phyloP scores from a whole-genome alignment of 148 eudicot genomes.

The Fagopyrum homotropicum region DNA sequence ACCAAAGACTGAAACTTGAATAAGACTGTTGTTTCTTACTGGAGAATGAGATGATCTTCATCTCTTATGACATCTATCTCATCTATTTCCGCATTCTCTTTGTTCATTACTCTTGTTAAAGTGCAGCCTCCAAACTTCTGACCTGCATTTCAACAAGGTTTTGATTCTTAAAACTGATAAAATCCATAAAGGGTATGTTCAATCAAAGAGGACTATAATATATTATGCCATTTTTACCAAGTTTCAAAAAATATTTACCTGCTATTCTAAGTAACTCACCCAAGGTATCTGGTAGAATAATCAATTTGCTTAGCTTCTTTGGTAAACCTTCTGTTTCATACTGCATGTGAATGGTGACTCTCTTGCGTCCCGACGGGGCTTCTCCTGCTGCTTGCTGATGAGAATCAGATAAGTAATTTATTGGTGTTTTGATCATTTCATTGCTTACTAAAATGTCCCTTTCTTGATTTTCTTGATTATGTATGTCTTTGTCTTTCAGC shows the following conservation, averaged over 20 bases:
- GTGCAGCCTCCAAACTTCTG: constrained; percentile 47
- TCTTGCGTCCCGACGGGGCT: constrained; percentile 18
- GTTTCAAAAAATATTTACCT: constrained; percentile 35
- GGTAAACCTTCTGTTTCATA: constrained; percentile 15
- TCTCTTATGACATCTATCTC: constrained; percentile 64
- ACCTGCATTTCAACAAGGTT: constrained; percentile 46
- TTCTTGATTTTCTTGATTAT: constrained; percentile 25
- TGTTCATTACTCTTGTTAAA: constrained; percentile 38
- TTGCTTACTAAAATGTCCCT: constrained; percentile 17
- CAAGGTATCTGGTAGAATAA: constrained; percentile 60
- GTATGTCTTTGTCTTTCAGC: constrained; percentile 29
- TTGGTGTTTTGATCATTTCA: not conserved
- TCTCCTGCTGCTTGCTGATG: constrained; percentile 13
- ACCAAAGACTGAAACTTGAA: not conserved
- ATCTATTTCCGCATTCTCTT: constrained; percentile 72
- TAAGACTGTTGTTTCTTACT: constrained; percentile 11
- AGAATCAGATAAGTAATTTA: not conserved
- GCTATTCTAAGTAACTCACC: constrained; percentile 55
- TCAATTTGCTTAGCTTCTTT: constrained; percentile 45
- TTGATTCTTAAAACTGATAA: not conserved
- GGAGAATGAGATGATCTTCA: constrained; percentile 68
- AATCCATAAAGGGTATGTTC: not conserved
- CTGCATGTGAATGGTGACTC: constrained; percentile 67
- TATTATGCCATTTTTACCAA: too few species aligned
- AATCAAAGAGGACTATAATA: too few species aligned